Conservation (phyloP, 139 green algal genomes). For the Micractinium conductrix region DNA sequence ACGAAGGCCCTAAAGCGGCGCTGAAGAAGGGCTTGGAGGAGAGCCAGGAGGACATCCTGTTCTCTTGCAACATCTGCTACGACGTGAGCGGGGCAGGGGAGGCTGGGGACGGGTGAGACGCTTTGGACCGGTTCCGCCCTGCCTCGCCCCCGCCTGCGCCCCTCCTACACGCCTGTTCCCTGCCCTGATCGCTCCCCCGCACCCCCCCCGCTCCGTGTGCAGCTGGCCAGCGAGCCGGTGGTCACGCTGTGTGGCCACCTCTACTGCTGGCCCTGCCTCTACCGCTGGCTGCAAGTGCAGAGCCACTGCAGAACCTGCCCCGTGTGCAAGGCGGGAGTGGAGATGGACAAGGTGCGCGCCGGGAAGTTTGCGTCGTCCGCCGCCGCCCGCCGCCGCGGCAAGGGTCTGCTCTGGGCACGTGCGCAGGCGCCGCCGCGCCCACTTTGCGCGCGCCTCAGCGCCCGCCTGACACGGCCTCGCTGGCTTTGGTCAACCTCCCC, state of each 20-base stretch:
- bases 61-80: constrained; percentile 97
- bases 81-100: constrained; percentile 54
- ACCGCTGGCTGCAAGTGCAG: constrained; percentile 88
- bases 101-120: too few species aligned
- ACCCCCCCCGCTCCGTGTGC: neutral
- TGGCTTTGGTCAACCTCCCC: neutral
- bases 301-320: constrained; percentile 75
- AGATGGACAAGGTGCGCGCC: constrained; percentile 76
- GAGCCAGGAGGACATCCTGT: constrained; percentile 54
- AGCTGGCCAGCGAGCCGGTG: constrained; percentile 86
- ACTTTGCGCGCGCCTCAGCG: neutral
- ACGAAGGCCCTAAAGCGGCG: constrained; percentile 21
- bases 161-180: neutral
- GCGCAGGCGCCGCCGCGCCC: too few species aligned
- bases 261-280: constrained; percentile 97
- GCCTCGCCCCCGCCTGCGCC: neutral
- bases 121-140: neutral
- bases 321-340: constrained; percentile 93
- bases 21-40: constrained; percentile 27
- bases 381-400: too few species aligned
- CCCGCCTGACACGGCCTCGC: neutral
- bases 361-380: too few species aligned
- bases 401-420: too few species aligned
- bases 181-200: neutral
- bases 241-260: constrained; percentile 96